Evolutionary conservation across 176 grass and related monocot species (phyloP).

Genomic region (Puya raimondii): DNA sequence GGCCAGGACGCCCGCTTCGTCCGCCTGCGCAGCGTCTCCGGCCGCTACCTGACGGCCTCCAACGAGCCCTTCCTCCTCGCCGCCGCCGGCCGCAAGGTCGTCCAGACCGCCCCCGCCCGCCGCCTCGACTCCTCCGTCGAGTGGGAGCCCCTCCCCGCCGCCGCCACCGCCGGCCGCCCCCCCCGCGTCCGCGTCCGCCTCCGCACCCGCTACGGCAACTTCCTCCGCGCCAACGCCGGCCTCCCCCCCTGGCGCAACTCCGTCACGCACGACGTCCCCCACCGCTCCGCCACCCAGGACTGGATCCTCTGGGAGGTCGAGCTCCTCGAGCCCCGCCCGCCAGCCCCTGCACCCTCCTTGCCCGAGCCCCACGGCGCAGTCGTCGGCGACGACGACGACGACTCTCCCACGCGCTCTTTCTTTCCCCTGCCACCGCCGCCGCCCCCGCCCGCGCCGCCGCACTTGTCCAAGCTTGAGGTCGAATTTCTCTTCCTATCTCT

Average conservation of each 20-base stretch:
- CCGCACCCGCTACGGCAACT: conserved; percentile 19
- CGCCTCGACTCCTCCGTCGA: conserved; percentile 79
- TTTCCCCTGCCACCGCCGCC: neutral
- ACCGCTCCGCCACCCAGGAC: conserved; percentile 18
- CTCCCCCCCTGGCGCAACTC: conserved; percentile 23
- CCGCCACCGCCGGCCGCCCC: neutral
- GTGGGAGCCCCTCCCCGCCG: conserved; percentile 33
- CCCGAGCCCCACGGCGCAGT: neutral
- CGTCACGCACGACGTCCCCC: conserved; percentile 25
- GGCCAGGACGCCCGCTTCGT: conserved; percentile 33
- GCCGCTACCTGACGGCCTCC: conserved; percentile 81
- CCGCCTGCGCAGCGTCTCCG: conserved; percentile 61
- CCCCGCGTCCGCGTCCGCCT: conserved; percentile 7
- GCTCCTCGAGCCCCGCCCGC: neutral
- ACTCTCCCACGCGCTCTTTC: neutral
- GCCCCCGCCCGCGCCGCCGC: neutral
- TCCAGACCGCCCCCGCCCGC: conserved; percentile 41
- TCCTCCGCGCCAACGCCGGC: conserved; percentile 22
- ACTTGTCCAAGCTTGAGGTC: neutral
- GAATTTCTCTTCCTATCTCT: neutral
- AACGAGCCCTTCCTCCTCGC: conserved; percentile 63
- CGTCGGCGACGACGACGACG: neutral
- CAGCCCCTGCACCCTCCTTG: neutral
- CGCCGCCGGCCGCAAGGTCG: conserved; percentile 46
- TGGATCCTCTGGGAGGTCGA: conserved; percentile 26